A percentile compares a stretch with the other conserved stretches of the same genome.
phyloP scores from a whole-genome alignment of 2,329 filamentous ascomycete genomes.

The Fusarium globosum region DNA sequence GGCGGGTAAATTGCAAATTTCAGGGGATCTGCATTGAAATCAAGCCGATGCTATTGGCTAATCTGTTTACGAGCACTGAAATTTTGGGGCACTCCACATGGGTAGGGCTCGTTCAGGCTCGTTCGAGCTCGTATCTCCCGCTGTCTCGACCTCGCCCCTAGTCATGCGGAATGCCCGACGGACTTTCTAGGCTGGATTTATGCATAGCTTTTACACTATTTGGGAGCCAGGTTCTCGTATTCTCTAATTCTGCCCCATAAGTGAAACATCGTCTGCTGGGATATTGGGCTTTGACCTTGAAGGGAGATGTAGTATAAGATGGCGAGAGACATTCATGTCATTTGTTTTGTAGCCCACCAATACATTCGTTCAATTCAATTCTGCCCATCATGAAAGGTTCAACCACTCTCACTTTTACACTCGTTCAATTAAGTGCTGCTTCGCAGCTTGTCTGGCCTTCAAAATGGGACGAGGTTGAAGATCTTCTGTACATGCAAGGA shows the following conservation, averaged over 20 bases:
- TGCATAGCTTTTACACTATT: background rate
- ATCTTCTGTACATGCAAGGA: slow-evolving; percentile 15
- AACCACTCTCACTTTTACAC: background rate
- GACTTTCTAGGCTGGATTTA: background rate
- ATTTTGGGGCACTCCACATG: background rate
- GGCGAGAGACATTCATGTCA: background rate
- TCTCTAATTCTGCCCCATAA: background rate
- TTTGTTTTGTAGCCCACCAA: background rate
- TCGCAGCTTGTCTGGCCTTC: slow-evolving; percentile 35
- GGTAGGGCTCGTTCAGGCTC: background rate
- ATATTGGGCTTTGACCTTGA: background rate
- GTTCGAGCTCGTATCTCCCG: background rate
- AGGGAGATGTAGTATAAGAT: background rate
- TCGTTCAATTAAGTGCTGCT: background rate
- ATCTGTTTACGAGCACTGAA: background rate
- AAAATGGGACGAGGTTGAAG: slow-evolving; percentile 31
- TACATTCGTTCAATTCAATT: background rate
- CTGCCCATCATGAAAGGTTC: slow-evolving; percentile 13
- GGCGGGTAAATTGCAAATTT: background rate
- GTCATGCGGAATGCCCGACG: background rate
- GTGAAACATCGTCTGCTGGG: slow-evolving; percentile 1
- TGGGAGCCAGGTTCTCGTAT: slow-evolving; percentile 1
- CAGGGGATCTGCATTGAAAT: background rate
- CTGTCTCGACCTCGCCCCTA: background rate
- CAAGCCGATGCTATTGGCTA: background rate